Evolutionary conservation across 164 flowering plant genomes (phyloP), one percentile per base, ranked within the genome.

Genomic region (Vitis amurensis): DNA sequence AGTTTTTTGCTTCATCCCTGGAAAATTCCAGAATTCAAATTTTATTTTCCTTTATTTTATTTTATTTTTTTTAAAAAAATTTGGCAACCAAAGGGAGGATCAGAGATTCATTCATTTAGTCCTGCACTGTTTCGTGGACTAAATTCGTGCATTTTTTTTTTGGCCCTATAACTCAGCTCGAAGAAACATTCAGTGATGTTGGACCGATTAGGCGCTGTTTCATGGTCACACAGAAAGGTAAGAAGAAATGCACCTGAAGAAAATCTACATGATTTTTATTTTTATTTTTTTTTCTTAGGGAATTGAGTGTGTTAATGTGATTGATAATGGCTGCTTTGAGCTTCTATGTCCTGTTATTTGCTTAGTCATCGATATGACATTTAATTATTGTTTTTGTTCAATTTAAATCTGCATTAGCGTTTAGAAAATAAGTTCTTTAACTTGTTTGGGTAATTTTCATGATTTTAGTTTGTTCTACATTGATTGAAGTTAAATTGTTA

Each of bases 121-220:
- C 53, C 6, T 61, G 17, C 9, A 17, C 30, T 66, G 68, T 29
- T 47, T 27, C 8, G 37, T 13, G 2, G 66, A 61, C 57, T 49
- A 3, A 13, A 1, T 6, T 13, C 50, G 12, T 59, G 53, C 10
- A 14, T 51, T n/a, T 55, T 17, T 29, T 50, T 14, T 59, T 31
- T 61, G 14, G n/a, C 47, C 30, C 2, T 47, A n/a, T 15, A 44
- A 12, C 68, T 16, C 59, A 92, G 92, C 82, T 94, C 3, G 97
- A 92, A 75, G 97, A 90, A 64, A 64, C 86, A 9, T 94, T 94
- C 71, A 79, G 97, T 61, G 97, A 92, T 59, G 92, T 92, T 9
- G 99, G 99, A 56, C 99, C 99, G 0, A 79, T 94, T 14, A 80
- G 97, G 67, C 83, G 97, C 14, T 91, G 93, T 80, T 94, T 94